These are phyloP conservation scores for Clausena lansium DNA, from an alignment of 345 rosid genomes.

Conservation along the genomic window DNA sequence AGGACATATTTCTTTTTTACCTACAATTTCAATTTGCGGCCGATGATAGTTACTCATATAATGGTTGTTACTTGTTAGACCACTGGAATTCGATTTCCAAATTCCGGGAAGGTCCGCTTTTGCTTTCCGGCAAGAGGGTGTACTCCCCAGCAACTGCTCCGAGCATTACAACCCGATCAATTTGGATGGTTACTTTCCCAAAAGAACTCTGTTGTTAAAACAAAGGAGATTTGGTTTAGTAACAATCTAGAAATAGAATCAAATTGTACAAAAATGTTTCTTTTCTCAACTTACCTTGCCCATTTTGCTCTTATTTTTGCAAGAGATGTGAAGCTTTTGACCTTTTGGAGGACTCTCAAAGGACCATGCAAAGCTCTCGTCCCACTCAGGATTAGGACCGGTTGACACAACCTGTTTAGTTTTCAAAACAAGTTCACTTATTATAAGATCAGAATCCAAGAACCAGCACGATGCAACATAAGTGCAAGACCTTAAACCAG, in stretches of 20 bases:
- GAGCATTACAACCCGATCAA: conserved; percentile 93
- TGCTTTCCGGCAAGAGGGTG: conserved; percentile 85
- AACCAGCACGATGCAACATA: not conserved
- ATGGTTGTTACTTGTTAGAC: conserved; percentile 64
- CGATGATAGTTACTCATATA: conserved; percentile 16
- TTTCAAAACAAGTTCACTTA: not conserved
- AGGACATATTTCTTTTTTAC: not conserved
- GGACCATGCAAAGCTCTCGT: conserved; percentile 96
- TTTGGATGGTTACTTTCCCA: conserved; percentile 97
- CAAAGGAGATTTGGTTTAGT: not conserved
- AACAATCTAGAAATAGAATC: not conserved
- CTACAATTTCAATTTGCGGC: conserved; percentile 18
- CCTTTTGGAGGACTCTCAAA: conserved; percentile 99
- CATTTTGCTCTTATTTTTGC: conserved; percentile 99
- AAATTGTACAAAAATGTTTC: not conserved
- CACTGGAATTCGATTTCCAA: conserved; percentile 97
- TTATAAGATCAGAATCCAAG: not conserved
- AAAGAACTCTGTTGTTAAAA: conserved; percentile 72
- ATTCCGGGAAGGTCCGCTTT: conserved; percentile 84
- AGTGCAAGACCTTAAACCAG: not conserved
- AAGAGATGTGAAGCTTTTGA: conserved; percentile 93
- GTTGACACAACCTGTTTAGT: conserved; percentile 76
- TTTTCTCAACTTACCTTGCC: conserved; percentile 64
- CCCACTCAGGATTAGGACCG: conserved; percentile 98
- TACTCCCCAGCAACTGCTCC: conserved; percentile 97